Conservation (phyloP, 805 yeast species). For the Wickerhamiella sorbophila region DNA sequence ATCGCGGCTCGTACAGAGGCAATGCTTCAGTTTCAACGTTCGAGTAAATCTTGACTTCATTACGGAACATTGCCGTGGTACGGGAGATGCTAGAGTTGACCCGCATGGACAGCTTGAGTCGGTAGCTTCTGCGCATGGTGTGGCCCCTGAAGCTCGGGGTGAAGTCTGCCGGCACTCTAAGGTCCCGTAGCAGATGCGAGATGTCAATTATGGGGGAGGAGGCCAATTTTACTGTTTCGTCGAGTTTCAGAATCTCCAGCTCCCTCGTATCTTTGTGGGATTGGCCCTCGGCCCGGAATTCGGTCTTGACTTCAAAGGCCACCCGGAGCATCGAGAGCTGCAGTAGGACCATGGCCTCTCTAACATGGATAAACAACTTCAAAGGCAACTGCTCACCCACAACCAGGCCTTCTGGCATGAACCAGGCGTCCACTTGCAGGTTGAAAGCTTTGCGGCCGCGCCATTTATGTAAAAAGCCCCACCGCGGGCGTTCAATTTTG, state of each 20-base stretch:
- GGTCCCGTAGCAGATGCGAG: neutral
- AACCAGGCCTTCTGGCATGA: neutral
- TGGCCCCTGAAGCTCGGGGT: constrained; percentile 2
- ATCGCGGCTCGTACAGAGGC: neutral
- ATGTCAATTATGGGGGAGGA: neutral
- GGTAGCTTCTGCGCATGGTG: neutral
- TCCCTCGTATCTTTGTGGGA: neutral
- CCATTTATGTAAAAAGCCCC: neutral
- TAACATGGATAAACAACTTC: neutral
- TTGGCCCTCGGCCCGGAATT: constrained; percentile 1
- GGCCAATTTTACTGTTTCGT: neutral
- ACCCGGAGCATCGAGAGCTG: neutral
- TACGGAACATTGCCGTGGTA: neutral
- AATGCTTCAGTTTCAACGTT: neutral
- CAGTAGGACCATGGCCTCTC: constrained; percentile 1
- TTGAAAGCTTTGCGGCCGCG: constrained; percentile 1
- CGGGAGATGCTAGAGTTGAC: neutral
- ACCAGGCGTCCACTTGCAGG: constrained; percentile 1
- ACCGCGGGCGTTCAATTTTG: neutral
- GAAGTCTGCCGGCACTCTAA: neutral
- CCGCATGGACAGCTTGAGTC: neutral
- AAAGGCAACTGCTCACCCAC: constrained; percentile 1
- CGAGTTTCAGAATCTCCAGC: neutral
- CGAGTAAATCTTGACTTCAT: neutral
- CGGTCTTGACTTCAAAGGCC: constrained; percentile 1